Conservation (phyloP, 495 filamentous ascomycete species). For the Talaromyces stipitatus region DNA sequence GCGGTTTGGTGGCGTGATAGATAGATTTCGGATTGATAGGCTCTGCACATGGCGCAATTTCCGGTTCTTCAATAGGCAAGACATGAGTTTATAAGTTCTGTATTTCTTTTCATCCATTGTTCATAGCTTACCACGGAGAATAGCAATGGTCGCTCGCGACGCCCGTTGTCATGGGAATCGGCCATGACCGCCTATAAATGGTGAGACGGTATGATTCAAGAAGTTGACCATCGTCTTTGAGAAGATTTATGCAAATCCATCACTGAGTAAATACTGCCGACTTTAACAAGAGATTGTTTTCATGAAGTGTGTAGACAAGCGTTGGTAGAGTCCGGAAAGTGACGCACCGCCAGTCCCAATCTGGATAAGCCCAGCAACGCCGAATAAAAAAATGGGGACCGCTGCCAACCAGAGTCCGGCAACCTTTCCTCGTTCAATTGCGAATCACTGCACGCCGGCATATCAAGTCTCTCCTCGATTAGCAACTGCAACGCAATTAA, state of each 20-base stretch:
- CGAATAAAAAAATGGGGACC: neutral
- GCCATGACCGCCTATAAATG: slow-evolving; percentile 1
- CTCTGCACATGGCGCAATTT: slow-evolving; percentile 83
- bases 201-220: neutral
- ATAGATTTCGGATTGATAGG: slow-evolving; percentile 80
- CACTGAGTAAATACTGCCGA: neutral
- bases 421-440: neutral
- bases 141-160: slow-evolving; percentile 42
- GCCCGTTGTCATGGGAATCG: slow-evolving; percentile 10
- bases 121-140: slow-evolving; percentile 32
- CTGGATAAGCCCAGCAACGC: neutral
- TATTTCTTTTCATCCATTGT: neutral
- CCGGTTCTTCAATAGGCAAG: slow-evolving; percentile 52
- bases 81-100: neutral
- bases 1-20: slow-evolving; percentile 45
- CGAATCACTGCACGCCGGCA: neutral
- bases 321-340: neutral
- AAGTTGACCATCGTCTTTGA: neutral
- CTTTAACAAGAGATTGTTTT: neutral
- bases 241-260: slow-evolving; percentile 3
- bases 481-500: neutral
- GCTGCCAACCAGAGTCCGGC: neutral
- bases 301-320: neutral
- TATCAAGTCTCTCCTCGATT: neutral
- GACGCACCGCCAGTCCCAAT: neutral